Conservation (phyloP, 345 rosid genomes). For the Camelina sativa region DNA sequence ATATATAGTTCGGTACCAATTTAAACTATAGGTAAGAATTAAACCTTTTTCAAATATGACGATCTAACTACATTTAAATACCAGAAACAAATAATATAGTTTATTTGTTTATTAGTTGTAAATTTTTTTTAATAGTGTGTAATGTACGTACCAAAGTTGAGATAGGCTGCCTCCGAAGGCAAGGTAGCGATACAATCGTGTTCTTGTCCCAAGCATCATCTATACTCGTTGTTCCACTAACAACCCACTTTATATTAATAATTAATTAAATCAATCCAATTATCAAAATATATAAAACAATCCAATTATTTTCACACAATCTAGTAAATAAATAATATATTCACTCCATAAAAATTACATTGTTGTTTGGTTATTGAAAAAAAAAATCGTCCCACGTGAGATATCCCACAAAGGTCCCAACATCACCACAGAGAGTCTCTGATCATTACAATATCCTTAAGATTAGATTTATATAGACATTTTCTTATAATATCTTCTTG, state of each 20-base stretch:
- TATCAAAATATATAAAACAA: not conserved
- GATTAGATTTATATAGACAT: constrained; percentile 48
- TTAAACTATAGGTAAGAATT: too few relatives aligned
- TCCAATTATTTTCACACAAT: constrained; percentile 21
- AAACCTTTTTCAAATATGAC: too few relatives aligned
- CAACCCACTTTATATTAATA: constrained; percentile 24
- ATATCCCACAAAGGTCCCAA: constrained; percentile 72
- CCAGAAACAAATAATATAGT: constrained; percentile 7
- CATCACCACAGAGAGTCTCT: constrained; percentile 55
- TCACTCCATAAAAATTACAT: constrained; percentile 26
- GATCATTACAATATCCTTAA: constrained; percentile 44
- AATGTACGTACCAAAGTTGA: constrained; percentile 28
- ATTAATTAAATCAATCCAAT: constrained; percentile 18
- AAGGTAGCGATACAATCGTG: constrained; percentile 64
- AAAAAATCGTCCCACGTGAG: constrained; percentile 58
- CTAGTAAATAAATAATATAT: constrained; percentile 8
- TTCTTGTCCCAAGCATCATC: constrained; percentile 71
- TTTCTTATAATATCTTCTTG: constrained; percentile 44
- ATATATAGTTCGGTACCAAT: too few relatives aligned
- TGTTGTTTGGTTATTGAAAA: constrained; percentile 23
- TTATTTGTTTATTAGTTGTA: not conserved
- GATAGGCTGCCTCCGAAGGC: constrained; percentile 79
- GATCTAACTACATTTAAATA: not conserved
- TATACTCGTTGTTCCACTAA: constrained; percentile 60
- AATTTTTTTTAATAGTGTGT: not conserved